Conservation (phyloP, 1,139 yeast species). For the Geotrichum histeridarum region DNA sequence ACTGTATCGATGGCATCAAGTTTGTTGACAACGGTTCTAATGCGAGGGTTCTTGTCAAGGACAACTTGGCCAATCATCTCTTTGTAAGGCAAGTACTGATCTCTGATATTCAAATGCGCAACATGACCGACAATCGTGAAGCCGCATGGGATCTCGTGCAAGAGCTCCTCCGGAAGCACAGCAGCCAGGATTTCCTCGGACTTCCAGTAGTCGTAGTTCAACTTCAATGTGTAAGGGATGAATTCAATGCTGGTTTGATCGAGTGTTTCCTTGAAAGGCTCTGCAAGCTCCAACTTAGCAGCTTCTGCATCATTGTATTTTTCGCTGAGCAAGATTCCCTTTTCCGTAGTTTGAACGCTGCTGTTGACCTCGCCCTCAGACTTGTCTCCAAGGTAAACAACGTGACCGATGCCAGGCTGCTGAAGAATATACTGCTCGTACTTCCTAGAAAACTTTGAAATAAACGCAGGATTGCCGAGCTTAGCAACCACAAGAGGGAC, state of each 20-base stretch:
- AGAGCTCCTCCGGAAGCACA: constrained; percentile 64
- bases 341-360: constrained; percentile 33
- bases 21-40: constrained; percentile 92
- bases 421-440: constrained; percentile 55
- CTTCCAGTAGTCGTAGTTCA: constrained; percentile 79
- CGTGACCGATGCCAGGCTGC: constrained; percentile 61
- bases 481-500: constrained; percentile 61
- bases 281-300: constrained; percentile 42
- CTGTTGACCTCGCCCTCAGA: constrained; percentile 20
- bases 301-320: constrained; percentile 43
- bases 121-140: constrained; percentile 94
- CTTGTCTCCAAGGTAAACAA: constrained; percentile 44
- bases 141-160: constrained; percentile 79
- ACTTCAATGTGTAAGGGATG: constrained; percentile 50
- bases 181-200: constrained; percentile 81
- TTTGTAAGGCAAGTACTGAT: constrained; percentile 81
- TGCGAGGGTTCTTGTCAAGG: constrained; percentile 74
- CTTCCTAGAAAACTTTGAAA: constrained; percentile 43
- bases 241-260: constrained; percentile 46
- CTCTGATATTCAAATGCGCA: constrained; percentile 84
- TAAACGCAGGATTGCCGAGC: constrained; percentile 63
- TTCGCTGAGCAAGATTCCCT: constrained; percentile 62
- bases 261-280: constrained; percentile 44
- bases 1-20: constrained; percentile 79
- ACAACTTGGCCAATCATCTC: constrained; percentile 81